phyloP scores from a whole-genome alignment of 805 yeast genomes.

The Sporopachydermia quercuum region DNA sequence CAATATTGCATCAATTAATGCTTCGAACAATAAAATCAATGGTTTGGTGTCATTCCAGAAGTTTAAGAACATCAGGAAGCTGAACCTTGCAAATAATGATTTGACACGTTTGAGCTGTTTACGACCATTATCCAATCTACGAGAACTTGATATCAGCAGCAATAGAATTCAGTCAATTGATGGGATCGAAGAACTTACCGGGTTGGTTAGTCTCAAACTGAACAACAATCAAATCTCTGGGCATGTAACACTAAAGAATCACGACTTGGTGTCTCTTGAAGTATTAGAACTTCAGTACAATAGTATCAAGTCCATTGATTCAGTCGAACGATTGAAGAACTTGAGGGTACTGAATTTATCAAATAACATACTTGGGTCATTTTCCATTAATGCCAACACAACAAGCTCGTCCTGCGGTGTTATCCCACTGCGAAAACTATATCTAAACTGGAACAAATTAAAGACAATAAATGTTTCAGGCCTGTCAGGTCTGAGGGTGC shows the following conservation, averaged over 20 bases:
- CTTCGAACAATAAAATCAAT: constrained; percentile 23
- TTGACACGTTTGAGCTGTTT: constrained; percentile 23
- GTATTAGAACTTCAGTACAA: constrained; percentile 14
- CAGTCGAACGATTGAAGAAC: constrained; percentile 13
- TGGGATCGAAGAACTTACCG: constrained; percentile 26
- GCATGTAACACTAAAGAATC: constrained; percentile 9
- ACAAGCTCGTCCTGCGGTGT: too few relatives aligned
- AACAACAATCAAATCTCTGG: constrained; percentile 12
- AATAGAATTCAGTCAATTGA: constrained; percentile 22
- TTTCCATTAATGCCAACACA: too few relatives aligned
- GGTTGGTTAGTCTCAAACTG: constrained; percentile 14
- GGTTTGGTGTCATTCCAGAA: constrained; percentile 28
- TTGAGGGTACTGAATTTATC: constrained; percentile 25
- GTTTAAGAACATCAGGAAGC: constrained; percentile 26
- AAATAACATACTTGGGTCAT: constrained; percentile 19
- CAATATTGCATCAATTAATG: constrained; percentile 21
- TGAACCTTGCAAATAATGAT: constrained; percentile 25
- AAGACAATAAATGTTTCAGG: constrained; percentile 18
- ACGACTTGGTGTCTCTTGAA: constrained; percentile 13
- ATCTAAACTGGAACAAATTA: constrained; percentile 23
- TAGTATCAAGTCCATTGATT: constrained; percentile 11
- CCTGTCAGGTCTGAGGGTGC: constrained; percentile 22
- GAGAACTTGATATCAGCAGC: constrained; percentile 26
- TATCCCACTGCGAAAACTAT: constrained; percentile 23
- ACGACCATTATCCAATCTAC: constrained; percentile 22